Conservation (phyloP, 2,329 filamentous ascomycete species). For the Coniochaeta pulveracea region DNA sequence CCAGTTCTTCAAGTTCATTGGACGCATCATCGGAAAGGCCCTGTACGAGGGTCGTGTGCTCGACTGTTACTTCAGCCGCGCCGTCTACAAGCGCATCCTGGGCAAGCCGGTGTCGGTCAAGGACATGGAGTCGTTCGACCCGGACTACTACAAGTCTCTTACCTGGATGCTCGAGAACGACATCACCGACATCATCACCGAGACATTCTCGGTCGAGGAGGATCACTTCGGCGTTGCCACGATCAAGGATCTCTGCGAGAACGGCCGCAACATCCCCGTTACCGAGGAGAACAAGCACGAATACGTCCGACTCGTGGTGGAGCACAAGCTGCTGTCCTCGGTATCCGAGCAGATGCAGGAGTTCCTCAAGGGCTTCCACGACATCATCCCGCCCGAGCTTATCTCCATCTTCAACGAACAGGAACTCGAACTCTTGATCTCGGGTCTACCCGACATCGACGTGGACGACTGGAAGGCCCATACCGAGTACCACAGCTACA, state of each 20-base stretch:
- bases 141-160: conserved; percentile 97
- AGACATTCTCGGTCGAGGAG: conserved; percentile 89
- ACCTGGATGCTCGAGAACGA: conserved; percentile 99
- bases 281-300: conserved; percentile 99
- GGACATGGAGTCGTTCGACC: conserved; percentile 97
- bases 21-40: conserved; percentile 94
- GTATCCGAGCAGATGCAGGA: conserved; percentile 90
- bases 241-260: conserved; percentile 74
- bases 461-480: conserved; percentile 99
- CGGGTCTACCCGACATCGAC: conserved; percentile 92
- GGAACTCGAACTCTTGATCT: conserved; percentile 91
- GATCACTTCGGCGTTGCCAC: conserved; percentile 88
- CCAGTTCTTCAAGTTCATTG: conserved; percentile 99
- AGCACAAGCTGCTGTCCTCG: conserved; percentile 83
- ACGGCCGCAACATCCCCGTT: conserved; percentile 84
- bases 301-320: conserved; percentile 87
- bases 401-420: conserved; percentile 98
- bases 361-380: conserved; percentile 93
- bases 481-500: conserved; percentile 98
- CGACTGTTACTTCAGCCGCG: conserved; percentile 97
- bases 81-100: conserved; percentile 95
- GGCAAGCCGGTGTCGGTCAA: conserved; percentile 94
- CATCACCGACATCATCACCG: conserved; percentile 93
- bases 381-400: conserved; percentile 89
- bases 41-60: conserved; percentile 91